Conservation (phyloP, 176 grass and related monocot species). For the Oryza brachyantha region DNA sequence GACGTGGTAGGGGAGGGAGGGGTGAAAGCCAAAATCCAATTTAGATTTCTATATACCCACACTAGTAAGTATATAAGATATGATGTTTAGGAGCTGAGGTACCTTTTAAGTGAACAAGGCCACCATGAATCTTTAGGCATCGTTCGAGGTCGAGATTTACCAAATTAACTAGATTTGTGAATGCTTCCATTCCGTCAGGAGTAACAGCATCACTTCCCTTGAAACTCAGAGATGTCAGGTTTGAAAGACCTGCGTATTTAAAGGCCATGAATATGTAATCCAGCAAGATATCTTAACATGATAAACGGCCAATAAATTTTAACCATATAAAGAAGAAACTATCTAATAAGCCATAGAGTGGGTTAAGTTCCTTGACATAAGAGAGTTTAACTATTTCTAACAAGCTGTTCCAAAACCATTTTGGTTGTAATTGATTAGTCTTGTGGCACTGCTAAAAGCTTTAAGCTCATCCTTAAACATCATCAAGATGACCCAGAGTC, state of each 20-base stretch:
- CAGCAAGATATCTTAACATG: not conserved
- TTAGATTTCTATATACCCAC: not conserved
- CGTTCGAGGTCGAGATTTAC: slow-evolving; percentile 83
- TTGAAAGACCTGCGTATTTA: slow-evolving; percentile 64
- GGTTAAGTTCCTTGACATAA: not conserved
- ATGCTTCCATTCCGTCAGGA: slow-evolving; percentile 65
- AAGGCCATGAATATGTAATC: slow-evolving; percentile 1
- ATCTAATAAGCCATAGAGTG: not conserved
- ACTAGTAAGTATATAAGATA: not conserved
- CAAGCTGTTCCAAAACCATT: not conserved
- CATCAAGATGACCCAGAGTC: not conserved
- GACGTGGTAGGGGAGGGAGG: not conserved
- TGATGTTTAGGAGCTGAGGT: not conserved
- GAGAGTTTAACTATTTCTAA: not conserved
- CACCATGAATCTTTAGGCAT: slow-evolving; percentile 75
- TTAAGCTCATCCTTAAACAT: slow-evolving; percentile 16
- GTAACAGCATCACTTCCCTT: slow-evolving; percentile 75
- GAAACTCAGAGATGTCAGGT: slow-evolving; percentile 77
- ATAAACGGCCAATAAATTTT: not conserved
- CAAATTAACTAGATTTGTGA: slow-evolving; percentile 79
- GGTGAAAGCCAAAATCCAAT: not conserved
- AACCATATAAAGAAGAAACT: not conserved
- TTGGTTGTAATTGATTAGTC: not conserved
- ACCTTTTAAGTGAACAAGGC: slow-evolving; percentile 90
- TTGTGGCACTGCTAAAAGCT: not conserved